Base-by-base conservation (phyloP, 2,329 filamentous ascomycete genomes). In the Escovopsis sp. region DNA sequence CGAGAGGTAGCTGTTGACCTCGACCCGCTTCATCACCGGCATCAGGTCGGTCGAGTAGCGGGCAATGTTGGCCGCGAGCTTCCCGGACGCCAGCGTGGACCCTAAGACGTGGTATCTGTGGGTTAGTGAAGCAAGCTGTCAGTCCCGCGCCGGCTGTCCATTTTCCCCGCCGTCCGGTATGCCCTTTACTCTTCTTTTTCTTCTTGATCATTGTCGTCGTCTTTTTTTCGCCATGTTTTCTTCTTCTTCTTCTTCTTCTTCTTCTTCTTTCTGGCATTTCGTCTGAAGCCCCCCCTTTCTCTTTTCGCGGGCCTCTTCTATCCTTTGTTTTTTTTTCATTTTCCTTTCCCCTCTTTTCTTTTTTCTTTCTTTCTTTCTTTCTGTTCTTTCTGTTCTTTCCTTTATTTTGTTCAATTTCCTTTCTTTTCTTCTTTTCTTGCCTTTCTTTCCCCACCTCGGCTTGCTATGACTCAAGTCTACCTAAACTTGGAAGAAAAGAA, bases 1-100 rank as follows among this genome's bases (percentile, higher is more conserved):
- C 10, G 65, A 65, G 34, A 69, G 57, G 42, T 62, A 66, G 47
- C 61, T 64, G 41, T 61, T 63, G 32, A 61, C 54, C 48, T 67
- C 63, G 33, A 64, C 64, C 12, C 63, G 58, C 46, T 61, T 58
- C 51, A 67, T 60, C 28, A 66, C 55, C 6, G 61, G 56, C 36
- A 65, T 45, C 39, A 66, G 55, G 43, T 63, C 54, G 46, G 62
- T 58, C 3, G 61, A 59, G 44, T 65, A 59, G 10, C 57, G 58
- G 19, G 62, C 62, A 41, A 65, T 61, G 35, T 57, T 58, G 26
- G 63, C 58, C 15, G 61, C 60, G 15, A 63, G 56, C 10, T 59
- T 55, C 9, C 56, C 56, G 4, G 59, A 59, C 18, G 60, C 57
- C 36, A 63, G 47, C 11, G 62, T 64, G 26, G 60, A 62, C 32